Percentiles rank a stretch among this genome's conserved stretches.
These are phyloP conservation scores for Eucalyptus virginea DNA, from an alignment of 345 rosid genomes.

Conservation along the genomic window DNA sequence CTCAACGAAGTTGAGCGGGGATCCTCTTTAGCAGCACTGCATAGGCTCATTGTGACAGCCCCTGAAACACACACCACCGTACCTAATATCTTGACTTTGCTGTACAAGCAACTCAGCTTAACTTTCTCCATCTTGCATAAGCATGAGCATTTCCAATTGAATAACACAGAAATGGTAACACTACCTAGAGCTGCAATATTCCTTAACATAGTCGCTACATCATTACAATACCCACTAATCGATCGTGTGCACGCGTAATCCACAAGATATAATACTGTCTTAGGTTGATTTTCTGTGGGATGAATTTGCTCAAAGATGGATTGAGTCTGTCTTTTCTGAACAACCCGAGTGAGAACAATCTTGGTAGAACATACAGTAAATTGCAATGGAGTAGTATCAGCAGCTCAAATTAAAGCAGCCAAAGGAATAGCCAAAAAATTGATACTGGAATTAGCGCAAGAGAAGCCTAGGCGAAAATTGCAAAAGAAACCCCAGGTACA, in stretches of 20 bases:
- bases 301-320: background rate
- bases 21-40: constrained; percentile 15
- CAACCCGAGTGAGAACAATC: background rate
- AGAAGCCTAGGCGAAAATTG: background rate
- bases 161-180: background rate
- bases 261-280: background rate
- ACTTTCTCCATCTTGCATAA: constrained; percentile 67
- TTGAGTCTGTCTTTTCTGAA: background rate
- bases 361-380: background rate
- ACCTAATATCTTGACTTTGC: constrained; percentile 75
- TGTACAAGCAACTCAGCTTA: constrained; percentile 43
- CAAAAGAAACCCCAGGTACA: background rate
- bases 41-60: constrained; percentile 69
- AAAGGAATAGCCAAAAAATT: background rate
- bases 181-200: too few species aligned
- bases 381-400: too few species aligned
- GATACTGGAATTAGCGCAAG: background rate
- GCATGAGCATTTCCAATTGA: background rate
- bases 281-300: background rate
- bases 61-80: constrained; percentile 72
- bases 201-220: too few species aligned
- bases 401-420: too few species aligned
- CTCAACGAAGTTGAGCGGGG: background rate
- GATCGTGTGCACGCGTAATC: background rate
- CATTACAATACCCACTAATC: background rate